Base-by-base conservation (phyloP, 345 rosid genomes). In the Noccaea caerulescens region DNA sequence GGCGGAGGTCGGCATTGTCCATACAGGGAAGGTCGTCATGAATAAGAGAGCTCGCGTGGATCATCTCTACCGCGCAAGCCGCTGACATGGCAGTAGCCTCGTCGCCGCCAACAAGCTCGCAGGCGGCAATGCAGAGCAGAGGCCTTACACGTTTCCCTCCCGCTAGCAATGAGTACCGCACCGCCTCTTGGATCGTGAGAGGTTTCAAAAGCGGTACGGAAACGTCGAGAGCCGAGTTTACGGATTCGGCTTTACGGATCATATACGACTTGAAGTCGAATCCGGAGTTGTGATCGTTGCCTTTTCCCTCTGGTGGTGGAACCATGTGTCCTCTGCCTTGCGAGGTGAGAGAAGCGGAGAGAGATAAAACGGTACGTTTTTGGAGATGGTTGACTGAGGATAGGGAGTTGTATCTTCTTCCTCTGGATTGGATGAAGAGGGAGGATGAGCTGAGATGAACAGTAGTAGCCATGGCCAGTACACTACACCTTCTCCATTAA, bases 1-100 rank as follows among this genome's bases (percentile, higher is more conserved):
- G 87, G 53, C 97, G 92, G 62, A 91, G 84, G 34, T 87, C 88
- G 27, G 88, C 96, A 80, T 91, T 84, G 63, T 93, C 97, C 98
- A 91, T 93, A 39, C 97, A 88, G 7, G 98, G 97, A 27, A 93
- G 84, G 44, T 93, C 98, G 67, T 91, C 98, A 51, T 93, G 98
- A 39, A 93, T 91, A 6, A 93, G 81, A 3, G 96, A 93, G 87
- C 90, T 88, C 44, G 96, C 83, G 69, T 91, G 97, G 55, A 91
- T 87, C 98, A 88, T 91, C 79, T 93, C 94, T 4, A 91, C 82
- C 1, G 92, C 97, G 16, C 97, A 93, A 34, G 97, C 94, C 0
- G 92, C 84, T 4, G 96, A 84, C 97, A 93, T 86, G n/a, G 94
- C 92, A 50, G 49, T 70, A 51, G 86, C 57, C 71, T 86, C 86